A percentile compares a stretch with the other conserved stretches of the same genome.
Evolutionary conservation across 2,329 filamentous ascomycete species (phyloP).

Genomic region (Arthrinium phaeospermum): DNA sequence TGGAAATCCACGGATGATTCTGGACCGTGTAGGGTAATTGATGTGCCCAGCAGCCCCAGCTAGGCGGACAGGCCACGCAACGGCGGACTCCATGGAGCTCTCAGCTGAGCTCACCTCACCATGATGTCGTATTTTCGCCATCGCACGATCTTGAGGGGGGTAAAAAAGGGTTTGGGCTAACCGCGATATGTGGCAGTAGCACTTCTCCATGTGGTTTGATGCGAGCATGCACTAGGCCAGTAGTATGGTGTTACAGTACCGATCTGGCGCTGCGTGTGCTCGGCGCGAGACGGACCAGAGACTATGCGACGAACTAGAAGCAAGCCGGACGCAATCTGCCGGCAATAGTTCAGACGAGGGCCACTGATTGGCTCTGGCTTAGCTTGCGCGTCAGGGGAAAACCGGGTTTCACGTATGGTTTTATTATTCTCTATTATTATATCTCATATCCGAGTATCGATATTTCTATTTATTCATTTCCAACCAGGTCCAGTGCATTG

Average conservation of each 20-base stretch:
- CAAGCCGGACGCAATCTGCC: neutral
- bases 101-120: conserved; percentile 3
- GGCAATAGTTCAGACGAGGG: conserved; percentile 10
- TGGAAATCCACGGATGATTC: neutral
- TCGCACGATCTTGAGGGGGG: neutral
- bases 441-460: too few species aligned
- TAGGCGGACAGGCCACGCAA: neutral
- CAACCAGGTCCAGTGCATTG: neutral
- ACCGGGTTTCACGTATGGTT: conserved; percentile 2
- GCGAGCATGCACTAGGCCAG: neutral
- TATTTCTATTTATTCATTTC: conserved; percentile 1
- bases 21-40: neutral
- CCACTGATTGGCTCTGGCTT: neutral
- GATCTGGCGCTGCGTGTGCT: conserved; percentile 1
- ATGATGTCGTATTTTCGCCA: neutral
- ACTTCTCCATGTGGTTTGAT: conserved; percentile 11
- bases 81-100: neutral
- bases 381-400: conserved; percentile 14
- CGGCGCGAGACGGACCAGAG: neutral
- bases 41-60: neutral
- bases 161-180: neutral
- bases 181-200: neutral
- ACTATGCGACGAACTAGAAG: conserved; percentile 2
- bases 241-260: conserved; percentile 1
- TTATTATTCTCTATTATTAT: neutral